Evolutionary conservation across 371 early-diverging fungal species (phyloP).

Genomic region (Zychaea mexicana): DNA sequence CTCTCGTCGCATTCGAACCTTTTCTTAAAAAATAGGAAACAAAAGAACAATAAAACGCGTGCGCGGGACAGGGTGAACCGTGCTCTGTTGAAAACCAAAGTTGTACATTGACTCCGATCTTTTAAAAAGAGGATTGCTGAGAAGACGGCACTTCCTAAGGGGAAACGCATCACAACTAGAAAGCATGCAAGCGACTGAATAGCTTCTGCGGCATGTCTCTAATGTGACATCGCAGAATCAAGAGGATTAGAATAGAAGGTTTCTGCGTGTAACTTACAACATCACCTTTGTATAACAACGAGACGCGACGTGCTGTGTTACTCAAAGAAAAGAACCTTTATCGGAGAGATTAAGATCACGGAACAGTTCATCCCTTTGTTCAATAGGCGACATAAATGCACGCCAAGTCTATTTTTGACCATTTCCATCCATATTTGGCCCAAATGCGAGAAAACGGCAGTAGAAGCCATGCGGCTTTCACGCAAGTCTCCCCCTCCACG

Average conservation of each 20-base stretch:
- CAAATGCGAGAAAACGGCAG: neutral
- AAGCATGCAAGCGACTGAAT: neutral
- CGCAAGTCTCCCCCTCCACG: too few relatives aligned
- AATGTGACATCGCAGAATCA: too few relatives aligned
- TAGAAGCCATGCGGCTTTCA: neutral
- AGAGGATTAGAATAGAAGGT: neutral
- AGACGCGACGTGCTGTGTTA: neutral
- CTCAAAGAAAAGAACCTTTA: neutral
- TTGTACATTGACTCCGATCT: neutral
- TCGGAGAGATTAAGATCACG: neutral
- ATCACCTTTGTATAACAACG: neutral
- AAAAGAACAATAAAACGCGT: too few relatives aligned
- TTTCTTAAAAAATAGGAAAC: neutral
- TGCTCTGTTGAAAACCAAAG: neutral
- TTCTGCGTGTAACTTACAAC: slow-evolving; percentile 4
- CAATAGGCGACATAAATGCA: neutral
- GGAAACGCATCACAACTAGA: too few relatives aligned
- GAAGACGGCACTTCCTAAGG: too few relatives aligned
- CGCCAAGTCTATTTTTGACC: slow-evolving; percentile 1
- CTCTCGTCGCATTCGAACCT: neutral
- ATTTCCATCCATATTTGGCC: neutral
- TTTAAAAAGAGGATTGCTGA: too few relatives aligned
- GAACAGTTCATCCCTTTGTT: neutral
- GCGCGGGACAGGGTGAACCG: neutral
- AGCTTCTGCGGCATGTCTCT: neutral